Percentiles rank a stretch among this genome's conserved stretches.
phyloP scores from a whole-genome alignment of 1,284 basidiomycete genomes.

The Apiotrichum siamense region DNA sequence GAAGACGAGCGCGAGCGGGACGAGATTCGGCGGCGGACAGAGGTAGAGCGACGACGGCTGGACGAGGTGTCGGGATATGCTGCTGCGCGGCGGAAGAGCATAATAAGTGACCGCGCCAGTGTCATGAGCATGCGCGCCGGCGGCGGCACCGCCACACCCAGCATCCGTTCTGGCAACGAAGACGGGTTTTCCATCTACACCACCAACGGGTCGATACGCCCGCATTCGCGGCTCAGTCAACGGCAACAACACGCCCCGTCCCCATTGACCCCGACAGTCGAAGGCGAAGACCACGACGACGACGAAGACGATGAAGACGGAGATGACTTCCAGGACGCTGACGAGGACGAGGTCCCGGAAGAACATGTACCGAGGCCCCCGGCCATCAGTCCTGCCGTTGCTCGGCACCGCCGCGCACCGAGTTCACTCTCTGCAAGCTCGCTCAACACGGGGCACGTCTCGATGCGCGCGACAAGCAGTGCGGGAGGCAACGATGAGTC shows the following conservation, averaged over 20 bases:
- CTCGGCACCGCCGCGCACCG: background rate
- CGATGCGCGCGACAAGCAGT: background rate
- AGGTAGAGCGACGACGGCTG: conserved; percentile 35
- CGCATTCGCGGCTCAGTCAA: background rate
- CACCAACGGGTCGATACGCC: background rate
- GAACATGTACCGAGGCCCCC: no score
- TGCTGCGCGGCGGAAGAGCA: conserved; percentile 33
- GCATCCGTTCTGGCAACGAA: conserved; percentile 13
- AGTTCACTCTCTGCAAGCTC: background rate
- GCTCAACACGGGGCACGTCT: background rate
- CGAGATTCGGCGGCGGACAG: conserved; percentile 31
- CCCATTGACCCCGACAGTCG: conserved; percentile 34
- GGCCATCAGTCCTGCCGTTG: no score
- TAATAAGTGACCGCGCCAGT: conserved; percentile 33
- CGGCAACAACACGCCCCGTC: conserved; percentile 23
- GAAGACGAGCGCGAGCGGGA: conserved; percentile 18
- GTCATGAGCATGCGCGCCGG: conserved; percentile 6
- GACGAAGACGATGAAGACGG: background rate
- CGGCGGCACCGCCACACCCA: conserved; percentile 30
- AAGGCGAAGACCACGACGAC: background rate
- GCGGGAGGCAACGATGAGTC: conserved; percentile 10
- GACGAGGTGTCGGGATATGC: conserved; percentile 39
- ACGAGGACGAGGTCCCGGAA: background rate
- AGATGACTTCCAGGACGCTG: no score
- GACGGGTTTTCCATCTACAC: background rate